Evolutionary conservation across 1,284 basidiomycete genomes (phyloP).

Genomic region (Microbotryum scabiosae): DNA sequence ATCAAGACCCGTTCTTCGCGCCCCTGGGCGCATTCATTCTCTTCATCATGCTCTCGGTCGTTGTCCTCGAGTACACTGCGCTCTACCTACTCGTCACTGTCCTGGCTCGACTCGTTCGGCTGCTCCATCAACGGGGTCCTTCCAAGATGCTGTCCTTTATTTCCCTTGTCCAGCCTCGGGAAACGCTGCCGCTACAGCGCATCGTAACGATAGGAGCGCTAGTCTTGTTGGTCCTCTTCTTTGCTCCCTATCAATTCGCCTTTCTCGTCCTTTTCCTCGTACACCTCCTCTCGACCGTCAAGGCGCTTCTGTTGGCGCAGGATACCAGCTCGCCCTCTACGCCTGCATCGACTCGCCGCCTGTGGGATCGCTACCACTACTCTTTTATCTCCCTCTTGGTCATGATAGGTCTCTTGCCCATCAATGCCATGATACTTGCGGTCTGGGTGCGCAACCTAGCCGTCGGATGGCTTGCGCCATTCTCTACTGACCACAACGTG

Average conservation of each 20-base stretch:
- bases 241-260: conserved; percentile 83
- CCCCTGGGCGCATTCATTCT: conserved; percentile 15
- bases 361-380: conserved; percentile 24
- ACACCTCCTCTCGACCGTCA: conserved; percentile 48
- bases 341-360: not conserved
- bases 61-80: conserved; percentile 10
- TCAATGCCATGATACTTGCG: conserved; percentile 66
- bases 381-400: conserved; percentile 57
- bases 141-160: not conserved
- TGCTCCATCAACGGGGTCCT: not conserved
- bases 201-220: conserved; percentile 55
- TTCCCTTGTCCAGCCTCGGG: conserved; percentile 5
- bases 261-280: conserved; percentile 72
- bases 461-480: conserved; percentile 38
- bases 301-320: conserved; percentile 25
- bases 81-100: conserved; percentile 8
- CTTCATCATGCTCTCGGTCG: conserved; percentile 13
- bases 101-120: not conserved
- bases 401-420: conserved; percentile 75
- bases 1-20: conserved; percentile 18
- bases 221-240: conserved; percentile 57
- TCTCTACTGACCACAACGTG: conserved; percentile 40
- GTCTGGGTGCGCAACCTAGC: conserved; percentile 76
- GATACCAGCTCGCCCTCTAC: not conserved
- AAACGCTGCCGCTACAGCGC: conserved; percentile 17